These are phyloP conservation scores for Moesziomyces sp. DNA, from an alignment of 1,284 basidiomycete genomes.

Conservation along the genomic window DNA sequence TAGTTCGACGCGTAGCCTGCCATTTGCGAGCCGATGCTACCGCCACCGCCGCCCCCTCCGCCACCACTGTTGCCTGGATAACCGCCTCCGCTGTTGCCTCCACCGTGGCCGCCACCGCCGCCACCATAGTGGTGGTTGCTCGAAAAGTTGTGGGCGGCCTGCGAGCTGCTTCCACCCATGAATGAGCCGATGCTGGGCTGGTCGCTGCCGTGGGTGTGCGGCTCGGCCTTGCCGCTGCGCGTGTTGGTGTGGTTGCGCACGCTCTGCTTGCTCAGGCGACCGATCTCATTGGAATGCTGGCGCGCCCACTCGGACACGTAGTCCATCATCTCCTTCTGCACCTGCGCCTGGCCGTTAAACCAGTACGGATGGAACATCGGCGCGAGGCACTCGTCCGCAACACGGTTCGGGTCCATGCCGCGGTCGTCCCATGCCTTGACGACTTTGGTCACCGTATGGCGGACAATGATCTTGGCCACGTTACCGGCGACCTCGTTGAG, in stretches of 20 bases:
- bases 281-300: conserved; percentile 47
- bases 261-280: conserved; percentile 46
- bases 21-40: conserved; percentile 42
- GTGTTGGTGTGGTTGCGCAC: conserved; percentile 61
- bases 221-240: conserved; percentile 57
- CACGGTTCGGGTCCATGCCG: conserved; percentile 30
- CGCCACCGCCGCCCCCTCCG: conserved; percentile 27
- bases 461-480: conserved; percentile 70
- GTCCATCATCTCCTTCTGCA: conserved; percentile 62
- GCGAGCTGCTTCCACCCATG: conserved; percentile 45
- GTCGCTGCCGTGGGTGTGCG: conserved; percentile 54
- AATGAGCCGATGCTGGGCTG: conserved; percentile 45
- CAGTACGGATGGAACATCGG: conserved; percentile 63
- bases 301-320: conserved; percentile 58
- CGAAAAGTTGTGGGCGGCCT: conserved; percentile 43
- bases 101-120: neutral
- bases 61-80: conserved; percentile 5
- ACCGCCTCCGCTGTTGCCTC: conserved; percentile 6
- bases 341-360: conserved; percentile 42
- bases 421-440: conserved; percentile 80
- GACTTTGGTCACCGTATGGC: conserved; percentile 75
- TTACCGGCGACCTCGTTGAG: conserved; percentile 68
- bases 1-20: conserved; percentile 43
- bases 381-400: conserved; percentile 60
- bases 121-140: conserved; percentile 19